Evolutionary conservation across 257 asterid species (phyloP).

Genomic region (Solanum lignicaule): DNA sequence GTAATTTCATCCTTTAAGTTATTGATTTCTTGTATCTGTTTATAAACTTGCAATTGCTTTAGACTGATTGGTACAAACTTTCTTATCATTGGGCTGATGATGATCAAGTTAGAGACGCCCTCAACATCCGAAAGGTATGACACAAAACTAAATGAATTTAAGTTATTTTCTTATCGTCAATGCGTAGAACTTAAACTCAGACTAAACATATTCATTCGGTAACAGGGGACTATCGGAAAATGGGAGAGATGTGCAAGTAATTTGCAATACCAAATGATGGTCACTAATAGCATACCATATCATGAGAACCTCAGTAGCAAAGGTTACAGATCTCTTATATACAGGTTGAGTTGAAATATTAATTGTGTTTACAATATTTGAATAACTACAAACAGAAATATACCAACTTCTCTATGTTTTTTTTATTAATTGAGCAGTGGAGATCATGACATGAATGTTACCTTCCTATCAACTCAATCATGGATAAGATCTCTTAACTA

Average conservation of each 20-base stretch:
- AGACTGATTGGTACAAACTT: not conserved
- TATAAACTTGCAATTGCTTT: not conserved
- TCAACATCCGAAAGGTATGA: constrained; percentile 4
- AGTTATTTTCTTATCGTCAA: not conserved
- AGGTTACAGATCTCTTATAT: too few relatives aligned
- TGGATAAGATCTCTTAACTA: constrained; percentile 39
- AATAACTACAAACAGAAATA: too few relatives aligned
- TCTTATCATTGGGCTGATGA: constrained; percentile 9
- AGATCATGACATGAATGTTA: constrained; percentile 6
- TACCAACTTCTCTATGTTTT: too few relatives aligned
- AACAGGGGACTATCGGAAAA: too few relatives aligned
- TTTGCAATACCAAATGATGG: too few relatives aligned
- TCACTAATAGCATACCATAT: too few relatives aligned
- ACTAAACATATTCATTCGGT: not conserved
- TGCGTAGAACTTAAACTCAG: not conserved
- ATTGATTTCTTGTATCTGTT: not conserved
- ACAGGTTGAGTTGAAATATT: too few relatives aligned
- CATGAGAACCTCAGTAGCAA: too few relatives aligned
- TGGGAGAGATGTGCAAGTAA: too few relatives aligned
- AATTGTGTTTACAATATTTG: too few relatives aligned
- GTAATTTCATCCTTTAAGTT: not conserved
- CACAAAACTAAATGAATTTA: not conserved
- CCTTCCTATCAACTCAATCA: constrained; percentile 27
- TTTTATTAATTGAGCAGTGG: too few relatives aligned
- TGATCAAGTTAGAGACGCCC: constrained; percentile 2